Base-by-base conservation (phyloP, 2,329 filamentous ascomycete species). In the Aaosphaeria pasadenensis region DNA sequence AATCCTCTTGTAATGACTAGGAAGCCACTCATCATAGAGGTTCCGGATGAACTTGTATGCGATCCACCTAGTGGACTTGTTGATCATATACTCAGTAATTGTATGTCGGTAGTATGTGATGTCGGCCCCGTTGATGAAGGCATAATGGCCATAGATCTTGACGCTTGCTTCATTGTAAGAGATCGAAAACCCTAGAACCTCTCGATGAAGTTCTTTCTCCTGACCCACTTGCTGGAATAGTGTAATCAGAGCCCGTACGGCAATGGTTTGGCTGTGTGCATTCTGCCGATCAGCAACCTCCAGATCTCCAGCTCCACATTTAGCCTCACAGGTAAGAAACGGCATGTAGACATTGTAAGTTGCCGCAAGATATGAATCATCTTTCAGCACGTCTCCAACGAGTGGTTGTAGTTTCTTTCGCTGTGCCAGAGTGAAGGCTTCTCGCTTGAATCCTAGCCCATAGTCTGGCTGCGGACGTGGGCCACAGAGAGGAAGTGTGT, bases 391-490 rank as follows among this genome's bases (percentile, higher is more conserved):
- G 32, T 35, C 43, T 32, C 54, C 52, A 39, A 57, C 48, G 45
- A 54, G 57, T 42, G 55, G 55, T 39, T 51, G 43, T 11, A 59
- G 47, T 44, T 55, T 59, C 31, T 47, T 29, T 5, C 56, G 45
- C 52, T 52, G 52, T 46, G 54, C 52, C 24, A n/a, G 17, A 42
- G 11, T 52, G 43, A 59, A 57, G 7, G 52, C 54, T 29, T 58
- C 51, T 47, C 54, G 17, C 7, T 53, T 43, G 33, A 58, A 57
- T 46, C 53, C 49, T 40, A 58, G 43, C 17, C 47, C 41, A 45
- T 33, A 58, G 36, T 59, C 56, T 42, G 51, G 56, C 45, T 58
- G 55, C 41, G 55, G 55, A 41, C 53, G 55, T 24, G 49, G 50
- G 45, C 55, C 44, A 30, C 6, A 30, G 30, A 11, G 11, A 39